A percentile compares a stretch with the other conserved stretches of the same genome.
These are phyloP conservation scores for Tripidium arundinaceum DNA, from an alignment of 202 grass and related monocot genomes.

Conservation along the genomic window DNA sequence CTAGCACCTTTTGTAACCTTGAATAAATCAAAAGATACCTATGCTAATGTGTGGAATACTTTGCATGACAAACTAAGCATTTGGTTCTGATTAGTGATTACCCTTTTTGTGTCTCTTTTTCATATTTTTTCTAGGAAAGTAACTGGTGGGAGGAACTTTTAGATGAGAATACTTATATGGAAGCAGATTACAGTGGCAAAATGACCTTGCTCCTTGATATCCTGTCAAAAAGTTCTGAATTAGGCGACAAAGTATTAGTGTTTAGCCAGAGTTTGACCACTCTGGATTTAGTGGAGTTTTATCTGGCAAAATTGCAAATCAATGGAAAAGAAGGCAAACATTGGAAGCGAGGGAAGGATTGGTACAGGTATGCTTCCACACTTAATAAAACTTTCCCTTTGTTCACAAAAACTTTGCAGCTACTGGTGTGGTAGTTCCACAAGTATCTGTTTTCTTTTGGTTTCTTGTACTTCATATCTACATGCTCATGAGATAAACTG, in stretches of 20 bases:
- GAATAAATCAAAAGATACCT: background rate
- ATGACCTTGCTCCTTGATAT: constrained; percentile 96
- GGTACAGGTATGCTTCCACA: constrained; percentile 78
- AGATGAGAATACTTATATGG: constrained; percentile 60
- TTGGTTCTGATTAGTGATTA: constrained; percentile 26
- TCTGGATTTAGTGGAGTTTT: constrained; percentile 88
- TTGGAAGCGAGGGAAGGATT: constrained; percentile 98
- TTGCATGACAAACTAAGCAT: background rate
- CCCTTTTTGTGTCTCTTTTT: background rate
- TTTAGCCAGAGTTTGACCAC: constrained; percentile 96
- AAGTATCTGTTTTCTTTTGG: background rate
- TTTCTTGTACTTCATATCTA: constrained; percentile 4
- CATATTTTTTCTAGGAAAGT: constrained; percentile 46
- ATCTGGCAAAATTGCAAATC: constrained; percentile 72
- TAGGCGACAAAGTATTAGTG: constrained; percentile 83
- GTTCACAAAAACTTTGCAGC: background rate
- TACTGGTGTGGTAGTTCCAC: constrained; percentile 10
- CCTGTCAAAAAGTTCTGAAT: constrained; percentile 65
- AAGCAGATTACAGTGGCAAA: constrained; percentile 91
- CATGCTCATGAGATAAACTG: background rate
- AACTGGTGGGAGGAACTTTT: constrained; percentile 91
- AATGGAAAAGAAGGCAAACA: constrained; percentile 70
- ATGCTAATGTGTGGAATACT: constrained; percentile 2
- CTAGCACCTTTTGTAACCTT: background rate
- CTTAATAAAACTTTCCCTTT: constrained; percentile 16